Percentiles rank a stretch among this genome's conserved stretches.
These are phyloP conservation scores for Stachybotrys chlorohalonatus DNA, from an alignment of 2,329 filamentous ascomycete genomes.

Conservation along the genomic window DNA sequence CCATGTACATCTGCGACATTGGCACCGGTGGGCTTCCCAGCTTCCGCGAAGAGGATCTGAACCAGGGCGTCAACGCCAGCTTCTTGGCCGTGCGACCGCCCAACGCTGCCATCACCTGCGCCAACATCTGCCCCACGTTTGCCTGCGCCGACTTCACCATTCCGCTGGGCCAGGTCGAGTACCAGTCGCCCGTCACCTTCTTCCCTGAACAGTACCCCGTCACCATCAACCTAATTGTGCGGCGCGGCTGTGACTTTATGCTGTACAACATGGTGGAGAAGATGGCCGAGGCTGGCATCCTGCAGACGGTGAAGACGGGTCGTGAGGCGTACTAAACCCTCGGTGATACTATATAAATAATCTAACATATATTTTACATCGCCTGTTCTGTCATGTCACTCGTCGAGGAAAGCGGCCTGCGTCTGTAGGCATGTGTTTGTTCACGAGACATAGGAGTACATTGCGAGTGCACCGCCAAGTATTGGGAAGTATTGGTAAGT, in stretches of 20 bases:
- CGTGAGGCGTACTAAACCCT: neutral
- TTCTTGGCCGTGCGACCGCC: neutral
- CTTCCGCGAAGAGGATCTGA: constrained; percentile 1
- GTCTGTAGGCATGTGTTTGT: too few species aligned
- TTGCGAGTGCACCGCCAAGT: neutral
- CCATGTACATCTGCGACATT: constrained; percentile 1
- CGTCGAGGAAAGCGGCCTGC: too few species aligned
- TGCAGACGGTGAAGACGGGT: neutral
- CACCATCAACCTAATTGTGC: constrained; percentile 1
- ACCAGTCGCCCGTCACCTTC: neutral
- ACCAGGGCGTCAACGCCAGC: neutral
- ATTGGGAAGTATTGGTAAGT: neutral
- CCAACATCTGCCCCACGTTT: neutral
- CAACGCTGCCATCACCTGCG: neutral
- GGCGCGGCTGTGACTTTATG: neutral
- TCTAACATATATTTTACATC: too few species aligned
- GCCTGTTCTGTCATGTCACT: too few species aligned
- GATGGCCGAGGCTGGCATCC: neutral
- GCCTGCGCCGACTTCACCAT: neutral
- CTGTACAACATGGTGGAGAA: constrained; percentile 1
- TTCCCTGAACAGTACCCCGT: neutral
- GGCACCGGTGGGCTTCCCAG: neutral
- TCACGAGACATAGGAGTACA: too few species aligned
- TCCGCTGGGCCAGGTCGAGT: neutral
- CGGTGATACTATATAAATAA: neutral